Base-by-base conservation (phyloP, 106 monocot species). In the Dactylorhiza incarnata region DNA sequence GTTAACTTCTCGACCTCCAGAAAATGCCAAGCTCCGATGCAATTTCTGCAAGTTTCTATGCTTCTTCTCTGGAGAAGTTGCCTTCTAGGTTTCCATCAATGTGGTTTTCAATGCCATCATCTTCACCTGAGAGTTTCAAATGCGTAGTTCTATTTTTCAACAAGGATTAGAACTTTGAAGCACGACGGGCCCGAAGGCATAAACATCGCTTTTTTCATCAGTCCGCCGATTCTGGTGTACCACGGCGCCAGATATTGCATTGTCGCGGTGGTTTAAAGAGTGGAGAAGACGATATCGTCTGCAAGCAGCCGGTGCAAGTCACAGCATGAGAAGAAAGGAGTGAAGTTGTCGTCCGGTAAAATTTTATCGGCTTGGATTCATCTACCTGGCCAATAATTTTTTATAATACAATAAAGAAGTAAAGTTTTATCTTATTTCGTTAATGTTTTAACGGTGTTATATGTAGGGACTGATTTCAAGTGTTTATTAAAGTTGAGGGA, bases 121-220 rank as follows among this genome's bases (percentile, higher is more conserved):
- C 80, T 51, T 92, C 86, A 3, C 69, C 70, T 24, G 50, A 37
- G 12, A 82, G 76, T 45, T 74, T 69, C 48, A 87, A 46, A 53
- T 83, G 86, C 6, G 81, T 78, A 11, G 83, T 81, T 9, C 8
- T 75, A 48, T 73, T 91, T 95, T 24, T 91, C 95, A 24, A 84
- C 66, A 23, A 91, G 87, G 62, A 89, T 82, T n/a, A n/a, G n/a
- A n/a, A n/a, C n/a, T n/a, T 69, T 87, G 90, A 72, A 95, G 72
- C 12, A 95, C 6, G 68, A 87, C 78, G 23, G 88, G 82, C 5
- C 88, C 94, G 71, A 94, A 92, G 14, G 92, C 84, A 53, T 89
- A 92, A 37, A 89, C 85, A 55, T 92, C 92, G 17, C 89, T 87
- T 61, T 92, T 92, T 65, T 92, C 0, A 83, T 89, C 82, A 92